These are phyloP conservation scores for Litchi chinensis DNA, from an alignment of 345 rosid species.

Conservation along the genomic window DNA sequence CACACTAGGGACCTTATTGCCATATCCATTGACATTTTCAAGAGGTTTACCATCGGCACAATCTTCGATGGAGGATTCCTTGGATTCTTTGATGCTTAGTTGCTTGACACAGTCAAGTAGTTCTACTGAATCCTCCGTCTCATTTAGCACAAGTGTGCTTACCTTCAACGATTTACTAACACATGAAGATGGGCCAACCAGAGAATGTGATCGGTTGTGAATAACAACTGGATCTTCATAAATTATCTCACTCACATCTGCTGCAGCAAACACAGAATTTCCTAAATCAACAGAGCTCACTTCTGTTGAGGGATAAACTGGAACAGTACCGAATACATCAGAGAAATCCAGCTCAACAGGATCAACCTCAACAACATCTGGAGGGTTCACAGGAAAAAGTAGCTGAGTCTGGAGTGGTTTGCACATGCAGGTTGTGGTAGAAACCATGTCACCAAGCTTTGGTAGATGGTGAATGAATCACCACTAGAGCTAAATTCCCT, in stretches of 20 bases:
- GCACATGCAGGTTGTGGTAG: slow-evolving; percentile 29
- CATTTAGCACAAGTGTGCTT: slow-evolving; percentile 58
- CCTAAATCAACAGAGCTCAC: slow-evolving; percentile 30
- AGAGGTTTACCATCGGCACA: slow-evolving; percentile 24
- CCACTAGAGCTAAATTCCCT: slow-evolving; percentile 26
- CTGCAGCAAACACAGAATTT: slow-evolving; percentile 29
- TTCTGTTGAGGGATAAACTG: slow-evolving; percentile 42
- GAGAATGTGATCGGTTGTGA: slow-evolving; percentile 77
- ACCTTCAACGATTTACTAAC: slow-evolving; percentile 62
- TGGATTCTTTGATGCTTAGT: slow-evolving; percentile 35
- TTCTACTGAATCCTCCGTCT: slow-evolving; percentile 51
- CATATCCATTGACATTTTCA: slow-evolving; percentile 26
- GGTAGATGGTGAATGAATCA: slow-evolving; percentile 21
- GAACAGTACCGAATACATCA: slow-evolving; percentile 72
- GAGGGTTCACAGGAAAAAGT: slow-evolving; percentile 41
- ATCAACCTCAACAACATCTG: slow-evolving; percentile 47
- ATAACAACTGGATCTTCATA: slow-evolving; percentile 76
- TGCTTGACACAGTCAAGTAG: slow-evolving; percentile 42
- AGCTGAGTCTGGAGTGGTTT: slow-evolving; percentile 41
- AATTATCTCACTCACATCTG: slow-evolving; percentile 42
- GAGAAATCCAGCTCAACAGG: slow-evolving; percentile 67
- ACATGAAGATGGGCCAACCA: slow-evolving; percentile 82
- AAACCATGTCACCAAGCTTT: slow-evolving; percentile 49
- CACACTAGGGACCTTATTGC: slow-evolving; percentile 35
- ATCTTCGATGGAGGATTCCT: slow-evolving; percentile 38